Evolutionary conservation across 805 yeast species (phyloP), one percentile per base, ranked within the genome.

Genomic region (Jamesozyma gamospora): DNA sequence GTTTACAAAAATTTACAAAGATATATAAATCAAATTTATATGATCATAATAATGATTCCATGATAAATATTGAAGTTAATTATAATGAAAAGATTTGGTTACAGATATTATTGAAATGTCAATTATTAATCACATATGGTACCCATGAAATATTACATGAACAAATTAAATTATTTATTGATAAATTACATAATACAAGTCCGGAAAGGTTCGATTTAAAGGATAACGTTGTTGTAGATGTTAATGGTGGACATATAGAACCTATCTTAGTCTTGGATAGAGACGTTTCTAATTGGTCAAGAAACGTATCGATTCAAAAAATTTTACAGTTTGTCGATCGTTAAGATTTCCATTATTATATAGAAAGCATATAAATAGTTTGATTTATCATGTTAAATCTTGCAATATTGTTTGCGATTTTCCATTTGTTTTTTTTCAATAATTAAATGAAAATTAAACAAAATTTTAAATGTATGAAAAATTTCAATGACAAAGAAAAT

Each of bases 61-160:
- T 45, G 16, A 24, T 51, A 12, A 45, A 54, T 34, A 32, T 54
- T 4, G 56, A 51, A 32, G n/a, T 26, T 7, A 41, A 51, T 32
- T 52, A 50, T 32, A 45, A 47, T 14, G 16, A 28, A 4, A 37
- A 35, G 1, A 29, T 18, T 4, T 55, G 60, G 60, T 7, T 15
- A 6, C 12, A 28, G 4, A 44, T 53, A 5, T 34, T 52, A 4
- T 24, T 34, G 1, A 16, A 36, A 15, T 41, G 45, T 9, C 27
- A 46, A 4, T 3, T 53, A 17, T 32, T 44, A 13, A 30, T 55
- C 3, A 46, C 49, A 0, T 52, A 52, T 25, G 60, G 60, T 9
- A 37, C 43, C 16, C 48, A 49, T 10, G 60, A 53, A 36, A 48
- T 55, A 4, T 39, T 53, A 19, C 39, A 39, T 13, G 36, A 41